Evolutionary conservation across 768 basidiomycete genomes (phyloP).

Genomic region (Serendipita sp.): DNA sequence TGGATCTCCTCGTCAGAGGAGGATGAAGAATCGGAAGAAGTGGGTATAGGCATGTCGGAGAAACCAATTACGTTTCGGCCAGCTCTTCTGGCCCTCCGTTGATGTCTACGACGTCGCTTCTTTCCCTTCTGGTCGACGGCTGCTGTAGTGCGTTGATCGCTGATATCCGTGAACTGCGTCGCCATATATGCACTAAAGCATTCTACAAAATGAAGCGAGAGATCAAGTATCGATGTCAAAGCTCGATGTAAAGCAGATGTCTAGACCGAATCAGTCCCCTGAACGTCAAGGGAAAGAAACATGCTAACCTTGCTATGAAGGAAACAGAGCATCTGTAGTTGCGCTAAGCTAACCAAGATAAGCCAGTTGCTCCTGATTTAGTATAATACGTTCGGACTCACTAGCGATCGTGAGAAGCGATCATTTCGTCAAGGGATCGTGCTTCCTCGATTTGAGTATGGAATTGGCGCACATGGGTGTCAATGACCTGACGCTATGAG

Average conservation of each 20-base stretch:
- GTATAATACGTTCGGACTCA: constrained; percentile 24
- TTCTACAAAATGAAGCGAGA: constrained; percentile 54
- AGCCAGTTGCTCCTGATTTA: neutral
- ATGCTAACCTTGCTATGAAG: constrained; percentile 40
- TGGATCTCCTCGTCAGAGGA: constrained; percentile 21
- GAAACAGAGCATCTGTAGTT: constrained; percentile 45
- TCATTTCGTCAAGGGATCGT: constrained; percentile 62
- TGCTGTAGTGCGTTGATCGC: neutral
- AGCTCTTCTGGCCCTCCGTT: neutral
- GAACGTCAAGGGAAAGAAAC: neutral
- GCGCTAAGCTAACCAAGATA: constrained; percentile 25
- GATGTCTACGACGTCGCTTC: neutral
- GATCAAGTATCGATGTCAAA: constrained; percentile 55
- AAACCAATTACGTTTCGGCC: constrained; percentile 16
- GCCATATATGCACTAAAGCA: constrained; percentile 46
- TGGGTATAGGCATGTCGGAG: constrained; percentile 15
- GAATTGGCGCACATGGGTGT: constrained; percentile 44
- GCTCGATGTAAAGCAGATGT: constrained; percentile 48
- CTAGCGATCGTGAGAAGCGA: constrained; percentile 53
- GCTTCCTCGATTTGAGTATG: constrained; percentile 37
- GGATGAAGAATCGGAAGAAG: constrained; percentile 28
- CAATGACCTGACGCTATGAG: constrained; percentile 39
- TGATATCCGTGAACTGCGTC: constrained; percentile 17
- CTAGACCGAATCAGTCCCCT: constrained; percentile 23
- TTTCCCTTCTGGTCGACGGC: neutral